These are phyloP conservation scores for Erysimum pusillum DNA, from an alignment of 441 rosid species.

Conservation along the genomic window DNA sequence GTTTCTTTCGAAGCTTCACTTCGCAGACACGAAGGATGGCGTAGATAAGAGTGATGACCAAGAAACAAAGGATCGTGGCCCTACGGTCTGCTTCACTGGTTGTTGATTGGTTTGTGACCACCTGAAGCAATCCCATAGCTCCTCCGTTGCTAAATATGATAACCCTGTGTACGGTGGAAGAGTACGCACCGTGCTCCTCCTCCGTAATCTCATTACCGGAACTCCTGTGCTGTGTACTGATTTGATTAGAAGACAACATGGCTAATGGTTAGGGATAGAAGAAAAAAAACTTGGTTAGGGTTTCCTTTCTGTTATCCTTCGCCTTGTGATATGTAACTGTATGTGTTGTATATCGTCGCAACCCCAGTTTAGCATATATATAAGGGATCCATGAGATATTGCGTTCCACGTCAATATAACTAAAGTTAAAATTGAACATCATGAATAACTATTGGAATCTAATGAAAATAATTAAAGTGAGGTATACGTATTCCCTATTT, in stretches of 20 bases:
- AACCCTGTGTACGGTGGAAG: constrained; percentile 24
- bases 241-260: not conserved
- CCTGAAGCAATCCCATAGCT: constrained; percentile 29
- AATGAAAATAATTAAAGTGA: not conserved
- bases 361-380: not conserved
- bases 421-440: not conserved
- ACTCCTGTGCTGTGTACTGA: not conserved
- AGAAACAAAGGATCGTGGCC: constrained; percentile 21
- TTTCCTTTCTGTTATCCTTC: not conserved
- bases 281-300: not conserved
- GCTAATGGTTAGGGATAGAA: not conserved
- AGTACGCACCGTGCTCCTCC: not conserved
- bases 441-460: not conserved
- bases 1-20: constrained; percentile 15
- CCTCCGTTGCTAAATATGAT: constrained; percentile 2
- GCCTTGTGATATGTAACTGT: not conserved
- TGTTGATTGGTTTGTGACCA: not conserved
- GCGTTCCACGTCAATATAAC: not conserved
- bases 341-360: not conserved
- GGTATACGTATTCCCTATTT: not conserved
- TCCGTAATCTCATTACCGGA: not conserved
- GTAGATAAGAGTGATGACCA: constrained; percentile 16
- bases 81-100: constrained; percentile 11
- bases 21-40: constrained; percentile 3
- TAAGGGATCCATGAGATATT: not conserved